phyloP scores from a whole-genome alignment of 1,139 yeast genomes.

The Casaregolazyma suthepensis region DNA sequence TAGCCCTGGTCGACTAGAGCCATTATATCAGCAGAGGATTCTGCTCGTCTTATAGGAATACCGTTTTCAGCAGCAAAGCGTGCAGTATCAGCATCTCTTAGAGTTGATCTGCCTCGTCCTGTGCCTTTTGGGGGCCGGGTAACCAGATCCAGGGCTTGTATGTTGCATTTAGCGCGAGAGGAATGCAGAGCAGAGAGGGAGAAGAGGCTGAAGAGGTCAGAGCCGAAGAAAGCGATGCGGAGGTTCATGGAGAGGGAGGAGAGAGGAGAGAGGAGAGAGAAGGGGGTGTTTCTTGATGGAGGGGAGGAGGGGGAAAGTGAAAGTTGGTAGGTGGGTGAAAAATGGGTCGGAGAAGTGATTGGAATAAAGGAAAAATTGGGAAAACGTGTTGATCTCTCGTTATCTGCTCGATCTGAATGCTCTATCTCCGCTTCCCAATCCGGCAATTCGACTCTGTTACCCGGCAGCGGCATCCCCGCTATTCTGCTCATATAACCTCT shows the following conservation, averaged over 20 bases:
- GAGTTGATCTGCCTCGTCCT: constrained; percentile 54
- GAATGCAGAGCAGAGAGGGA: constrained; percentile 47
- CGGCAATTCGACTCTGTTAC: too few species aligned
- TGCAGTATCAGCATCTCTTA: constrained; percentile 54
- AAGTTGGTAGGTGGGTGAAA: too few species aligned
- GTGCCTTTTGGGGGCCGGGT: constrained; percentile 62
- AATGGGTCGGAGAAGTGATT: too few species aligned
- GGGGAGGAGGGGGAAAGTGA: too few species aligned
- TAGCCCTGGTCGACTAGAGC: constrained; percentile 33
- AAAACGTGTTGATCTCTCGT: too few species aligned
- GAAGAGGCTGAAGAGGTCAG: constrained; percentile 65
- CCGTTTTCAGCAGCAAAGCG: constrained; percentile 34
- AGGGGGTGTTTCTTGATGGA: too few species aligned
- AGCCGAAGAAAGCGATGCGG: constrained; percentile 68
- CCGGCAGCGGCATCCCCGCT: too few species aligned
- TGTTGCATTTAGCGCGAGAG: constrained; percentile 28
- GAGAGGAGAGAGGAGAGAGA: too few species aligned
- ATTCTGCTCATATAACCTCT: too few species aligned
- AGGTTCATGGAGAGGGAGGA: constrained; percentile 14
- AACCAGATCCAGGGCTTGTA: constrained; percentile 52
- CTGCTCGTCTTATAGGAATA: constrained; percentile 51
- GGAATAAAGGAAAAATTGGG: too few species aligned
- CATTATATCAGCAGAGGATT: constrained; percentile 49
- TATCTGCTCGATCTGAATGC: too few species aligned
- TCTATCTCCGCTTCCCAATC: too few species aligned